A percentile compares a stretch with the other conserved stretches of the same genome.
Conservation (phyloP, 805 yeast species). For the Kodamaea kaohsiungensis region DNA sequence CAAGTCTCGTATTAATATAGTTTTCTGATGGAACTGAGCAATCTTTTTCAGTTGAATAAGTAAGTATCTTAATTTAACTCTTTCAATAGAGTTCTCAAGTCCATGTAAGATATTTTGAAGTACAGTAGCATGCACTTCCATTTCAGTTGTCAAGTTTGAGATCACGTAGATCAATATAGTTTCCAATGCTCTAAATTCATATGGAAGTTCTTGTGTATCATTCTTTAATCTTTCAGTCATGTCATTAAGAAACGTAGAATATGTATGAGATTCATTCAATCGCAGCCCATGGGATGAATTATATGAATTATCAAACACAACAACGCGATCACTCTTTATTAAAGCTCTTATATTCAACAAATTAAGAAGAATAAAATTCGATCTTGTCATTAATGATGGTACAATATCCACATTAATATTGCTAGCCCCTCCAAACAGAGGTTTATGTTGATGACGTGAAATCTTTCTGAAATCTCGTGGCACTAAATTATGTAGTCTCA, state of each 20-base stretch:
- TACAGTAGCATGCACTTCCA: slow-evolving; percentile 79
- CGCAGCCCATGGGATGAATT: slow-evolving; percentile 25
- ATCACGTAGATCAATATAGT: slow-evolving; percentile 80
- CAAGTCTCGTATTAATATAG: slow-evolving; percentile 75
- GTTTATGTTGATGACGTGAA: slow-evolving; percentile 29
- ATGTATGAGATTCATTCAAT: slow-evolving; percentile 47
- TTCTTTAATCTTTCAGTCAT: slow-evolving; percentile 39
- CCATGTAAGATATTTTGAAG: slow-evolving; percentile 73
- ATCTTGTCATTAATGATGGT: slow-evolving; percentile 54
- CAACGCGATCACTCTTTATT: slow-evolving; percentile 52
- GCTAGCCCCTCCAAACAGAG: slow-evolving; percentile 7
- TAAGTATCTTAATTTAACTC: slow-evolving; percentile 73
- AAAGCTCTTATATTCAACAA: slow-evolving; percentile 52
- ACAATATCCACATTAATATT: slow-evolving; percentile 48
- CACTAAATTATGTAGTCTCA: slow-evolving; percentile 46
- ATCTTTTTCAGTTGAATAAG: slow-evolving; percentile 84
- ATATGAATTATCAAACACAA: slow-evolving; percentile 40
- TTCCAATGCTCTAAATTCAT: slow-evolving; percentile 89
- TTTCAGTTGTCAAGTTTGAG: slow-evolving; percentile 77
- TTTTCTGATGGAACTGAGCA: slow-evolving; percentile 81
- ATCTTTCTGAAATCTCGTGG: slow-evolving; percentile 63
- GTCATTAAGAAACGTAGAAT: slow-evolving; percentile 44
- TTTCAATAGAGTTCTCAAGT: slow-evolving; percentile 78
- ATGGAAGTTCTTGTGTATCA: slow-evolving; percentile 53
- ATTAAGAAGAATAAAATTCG: slow-evolving; percentile 47